Evolutionary conservation across 2,329 filamentous ascomycete genomes (phyloP).

Genomic region (Whalleya microplaca): DNA sequence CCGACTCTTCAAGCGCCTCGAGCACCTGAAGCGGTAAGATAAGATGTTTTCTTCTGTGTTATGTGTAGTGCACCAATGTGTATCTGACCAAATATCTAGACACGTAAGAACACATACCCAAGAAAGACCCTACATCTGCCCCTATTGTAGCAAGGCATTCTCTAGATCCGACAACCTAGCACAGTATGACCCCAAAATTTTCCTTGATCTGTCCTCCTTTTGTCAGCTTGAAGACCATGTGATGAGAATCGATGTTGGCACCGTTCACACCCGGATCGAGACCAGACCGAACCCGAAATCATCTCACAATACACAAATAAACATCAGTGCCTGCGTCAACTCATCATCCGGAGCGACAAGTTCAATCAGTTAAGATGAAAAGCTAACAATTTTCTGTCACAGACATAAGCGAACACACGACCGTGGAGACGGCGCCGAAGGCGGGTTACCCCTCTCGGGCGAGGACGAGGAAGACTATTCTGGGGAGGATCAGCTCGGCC

Average conservation of each 20-base stretch:
- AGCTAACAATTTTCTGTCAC: constrained; percentile 47
- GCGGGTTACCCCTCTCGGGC: constrained; percentile 67
- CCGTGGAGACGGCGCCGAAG: constrained; percentile 64
- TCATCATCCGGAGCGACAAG: constrained; percentile 36
- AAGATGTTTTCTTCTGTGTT: constrained; percentile 45
- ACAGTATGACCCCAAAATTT: constrained; percentile 68
- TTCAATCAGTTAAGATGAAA: constrained; percentile 6
- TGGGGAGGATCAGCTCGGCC: constrained; percentile 82
- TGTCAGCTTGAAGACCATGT: constrained; percentile 42
- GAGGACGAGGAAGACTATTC: constrained; percentile 84
- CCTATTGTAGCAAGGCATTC: constrained; percentile 98
- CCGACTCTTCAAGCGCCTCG: constrained; percentile 96
- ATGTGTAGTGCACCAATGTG: constrained; percentile 46
- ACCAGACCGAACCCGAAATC: constrained; percentile 34
- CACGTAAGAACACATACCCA: constrained; percentile 99
- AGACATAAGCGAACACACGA: constrained; percentile 84
- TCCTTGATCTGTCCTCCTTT: constrained; percentile 43
- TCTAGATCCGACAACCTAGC: constrained; percentile 98
- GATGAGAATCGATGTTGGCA: constrained; percentile 48
- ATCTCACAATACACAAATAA: constrained; percentile 39
- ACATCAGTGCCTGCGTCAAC: constrained; percentile 41
- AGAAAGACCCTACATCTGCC: constrained; percentile 97
- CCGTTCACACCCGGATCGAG: constrained; percentile 34
- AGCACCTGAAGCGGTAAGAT: constrained; percentile 97
- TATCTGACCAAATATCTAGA: constrained; percentile 64